A percentile compares a stretch with the other conserved stretches of the same genome.
phyloP scores from a whole-genome alignment of 371 early-diverging fungal genomes.

The Mortierella sp. region DNA sequence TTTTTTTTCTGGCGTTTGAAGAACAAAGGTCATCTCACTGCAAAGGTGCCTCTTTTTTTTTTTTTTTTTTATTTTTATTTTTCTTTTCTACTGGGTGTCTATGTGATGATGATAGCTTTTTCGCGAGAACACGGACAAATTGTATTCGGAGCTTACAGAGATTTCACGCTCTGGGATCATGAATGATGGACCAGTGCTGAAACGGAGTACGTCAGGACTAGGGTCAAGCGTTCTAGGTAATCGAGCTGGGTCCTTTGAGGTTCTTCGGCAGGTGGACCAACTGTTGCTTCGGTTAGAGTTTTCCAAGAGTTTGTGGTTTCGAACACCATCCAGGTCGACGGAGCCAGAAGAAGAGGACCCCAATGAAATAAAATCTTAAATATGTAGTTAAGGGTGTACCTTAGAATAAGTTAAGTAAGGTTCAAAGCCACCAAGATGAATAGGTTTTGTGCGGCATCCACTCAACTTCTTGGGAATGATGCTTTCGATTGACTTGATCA shows the following conservation, averaged over 20 bases:
- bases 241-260: conserved; percentile 48
- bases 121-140: conserved; percentile 55
- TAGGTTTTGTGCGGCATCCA: too few relatives aligned
- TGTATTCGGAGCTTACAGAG: conserved; percentile 64
- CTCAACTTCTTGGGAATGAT: too few relatives aligned
- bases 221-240: conserved; percentile 44
- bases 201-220: conserved; percentile 29
- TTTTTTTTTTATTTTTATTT: neutral
- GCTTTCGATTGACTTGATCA: neutral
- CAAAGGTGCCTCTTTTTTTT: neutral
- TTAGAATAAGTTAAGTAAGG: too few relatives aligned
- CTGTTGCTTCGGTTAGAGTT: conserved; percentile 75
- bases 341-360: neutral
- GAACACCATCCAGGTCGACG: neutral
- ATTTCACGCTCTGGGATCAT: conserved; percentile 45
- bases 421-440: too few relatives aligned
- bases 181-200: conserved; percentile 28
- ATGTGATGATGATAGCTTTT: conserved; percentile 59
- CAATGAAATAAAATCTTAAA: neutral
- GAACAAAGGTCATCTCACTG: neutral
- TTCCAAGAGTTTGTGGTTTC: conserved; percentile 57
- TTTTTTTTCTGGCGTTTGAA: conserved; percentile 23
- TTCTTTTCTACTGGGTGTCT: conserved; percentile 1
- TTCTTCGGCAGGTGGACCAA: conserved; percentile 63
- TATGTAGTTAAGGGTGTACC: too few relatives aligned